These are phyloP conservation scores for Russula brevipes DNA, from an alignment of 768 basidiomycete genomes.

Conservation along the genomic window DNA sequence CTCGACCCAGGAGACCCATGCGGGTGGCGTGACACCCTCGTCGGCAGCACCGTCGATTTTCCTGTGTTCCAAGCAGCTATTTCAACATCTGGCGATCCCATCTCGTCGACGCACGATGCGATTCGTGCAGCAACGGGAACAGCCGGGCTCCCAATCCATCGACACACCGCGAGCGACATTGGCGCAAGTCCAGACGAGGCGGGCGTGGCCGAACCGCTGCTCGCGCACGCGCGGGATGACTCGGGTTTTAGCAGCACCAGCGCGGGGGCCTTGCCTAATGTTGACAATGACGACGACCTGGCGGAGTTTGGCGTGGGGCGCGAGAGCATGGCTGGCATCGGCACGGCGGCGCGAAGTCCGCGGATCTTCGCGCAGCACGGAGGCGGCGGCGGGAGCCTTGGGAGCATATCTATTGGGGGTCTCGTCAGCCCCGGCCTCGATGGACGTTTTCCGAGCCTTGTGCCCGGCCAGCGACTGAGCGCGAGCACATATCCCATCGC, in stretches of 20 bases:
- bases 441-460: constrained; percentile 13
- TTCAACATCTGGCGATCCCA: neutral
- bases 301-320: constrained; percentile 6
- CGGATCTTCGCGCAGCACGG: constrained; percentile 10
- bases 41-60: constrained; percentile 19
- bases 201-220: constrained; percentile 32
- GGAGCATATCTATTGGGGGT: neutral
- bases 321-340: constrained; percentile 43
- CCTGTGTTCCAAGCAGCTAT: neutral
- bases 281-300: neutral
- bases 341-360: constrained; percentile 39
- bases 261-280: neutral
- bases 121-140: constrained; percentile 1
- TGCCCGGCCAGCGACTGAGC: constrained; percentile 10
- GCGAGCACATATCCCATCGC: neutral
- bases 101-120: constrained; percentile 2
- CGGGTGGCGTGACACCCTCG: constrained; percentile 23
- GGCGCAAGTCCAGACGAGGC: constrained; percentile 8
- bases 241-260: constrained; percentile 30
- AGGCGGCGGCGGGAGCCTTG: constrained; percentile 1
- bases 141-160: constrained; percentile 6
- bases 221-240: constrained; percentile 28
- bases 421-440: neutral
- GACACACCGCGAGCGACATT: constrained; percentile 12
- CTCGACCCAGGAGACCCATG: constrained; percentile 20